Conservation (phyloP, 1,139 yeast genomes). For the Blastobotrys petasosporus region DNA sequence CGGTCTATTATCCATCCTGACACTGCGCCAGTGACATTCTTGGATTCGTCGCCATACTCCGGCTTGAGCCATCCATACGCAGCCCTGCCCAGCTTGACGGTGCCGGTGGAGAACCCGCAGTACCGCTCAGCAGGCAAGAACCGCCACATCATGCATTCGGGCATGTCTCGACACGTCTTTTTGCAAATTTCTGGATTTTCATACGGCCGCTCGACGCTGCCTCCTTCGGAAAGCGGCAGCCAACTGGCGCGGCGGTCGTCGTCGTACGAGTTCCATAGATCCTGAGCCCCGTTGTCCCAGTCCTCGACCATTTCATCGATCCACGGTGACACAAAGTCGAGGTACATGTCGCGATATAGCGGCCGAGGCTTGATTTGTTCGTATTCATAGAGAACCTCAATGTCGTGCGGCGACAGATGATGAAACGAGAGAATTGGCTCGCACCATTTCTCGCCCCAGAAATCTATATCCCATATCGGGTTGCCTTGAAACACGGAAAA, state of each 20-base stretch:
- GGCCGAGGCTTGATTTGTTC: slow-evolving; percentile 26
- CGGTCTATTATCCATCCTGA: slow-evolving; percentile 31
- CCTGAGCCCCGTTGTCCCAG: slow-evolving; percentile 30
- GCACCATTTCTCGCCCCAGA: slow-evolving; percentile 27
- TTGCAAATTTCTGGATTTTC: slow-evolving; percentile 23
- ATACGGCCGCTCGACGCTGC: slow-evolving; percentile 18
- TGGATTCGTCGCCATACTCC: not conserved
- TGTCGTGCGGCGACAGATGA: slow-evolving; percentile 31
- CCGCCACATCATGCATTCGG: slow-evolving; percentile 26
- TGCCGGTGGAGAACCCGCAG: slow-evolving; percentile 18
- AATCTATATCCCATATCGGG: slow-evolving; percentile 19
- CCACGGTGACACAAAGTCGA: slow-evolving; percentile 33
- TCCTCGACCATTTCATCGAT: slow-evolving; percentile 22
- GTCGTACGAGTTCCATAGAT: slow-evolving; percentile 13
- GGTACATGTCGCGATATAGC: slow-evolving; percentile 30
- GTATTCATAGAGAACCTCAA: slow-evolving; percentile 35
- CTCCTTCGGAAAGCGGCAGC: slow-evolving; percentile 9
- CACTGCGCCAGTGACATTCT: slow-evolving; percentile 6
- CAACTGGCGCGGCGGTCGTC: slow-evolving; percentile 11
- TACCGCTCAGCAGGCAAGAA: slow-evolving; percentile 17
- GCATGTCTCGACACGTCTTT: slow-evolving; percentile 20
- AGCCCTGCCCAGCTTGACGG: slow-evolving; percentile 18
- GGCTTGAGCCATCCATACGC: slow-evolving; percentile 3
- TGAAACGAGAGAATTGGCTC: slow-evolving; percentile 34
- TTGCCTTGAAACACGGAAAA: slow-evolving; percentile 30